These are phyloP conservation scores for Phytopythium litorale DNA, from an alignment of 352 stramenopile genomes.

Conservation along the genomic window DNA sequence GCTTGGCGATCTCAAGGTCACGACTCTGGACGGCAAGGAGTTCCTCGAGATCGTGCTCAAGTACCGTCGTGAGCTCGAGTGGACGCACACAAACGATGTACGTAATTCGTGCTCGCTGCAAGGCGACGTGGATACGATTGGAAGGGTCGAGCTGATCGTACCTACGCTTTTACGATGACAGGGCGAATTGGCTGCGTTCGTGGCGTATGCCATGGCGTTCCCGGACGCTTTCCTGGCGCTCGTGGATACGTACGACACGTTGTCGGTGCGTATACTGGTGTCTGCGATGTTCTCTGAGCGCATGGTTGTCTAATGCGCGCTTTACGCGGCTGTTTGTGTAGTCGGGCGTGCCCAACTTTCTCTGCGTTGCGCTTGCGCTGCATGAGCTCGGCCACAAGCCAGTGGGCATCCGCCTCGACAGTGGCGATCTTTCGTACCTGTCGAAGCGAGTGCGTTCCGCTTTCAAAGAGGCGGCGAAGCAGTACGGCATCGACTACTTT, in stretches of 20 bases:
- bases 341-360: constrained; percentile 96
- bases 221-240: constrained; percentile 96
- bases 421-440: constrained; percentile 97
- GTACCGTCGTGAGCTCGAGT: constrained; percentile 72
- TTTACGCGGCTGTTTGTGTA: constrained; percentile 21
- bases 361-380: constrained; percentile 94
- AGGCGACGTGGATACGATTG: neutral
- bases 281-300: neutral
- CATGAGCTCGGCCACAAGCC: constrained; percentile 89
- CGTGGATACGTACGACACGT: constrained; percentile 98
- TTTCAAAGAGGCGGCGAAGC: constrained; percentile 49
- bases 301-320: neutral
- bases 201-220: constrained; percentile 97
- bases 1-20: constrained; percentile 90
- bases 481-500: constrained; percentile 74
- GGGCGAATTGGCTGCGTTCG: constrained; percentile 98
- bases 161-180: constrained; percentile 19
- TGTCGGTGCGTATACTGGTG: constrained; percentile 54
- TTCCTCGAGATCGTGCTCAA: constrained; percentile 81
- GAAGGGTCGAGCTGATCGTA: constrained; percentile 6
- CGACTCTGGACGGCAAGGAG: constrained; percentile 62
- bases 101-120: constrained; percentile 5
- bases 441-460: constrained; percentile 81
- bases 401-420: constrained; percentile 96
- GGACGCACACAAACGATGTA: constrained; percentile 79